Percentiles rank a stretch among this genome's conserved stretches.
phyloP scores from a whole-genome alignment of 2,329 filamentous ascomycete genomes.

The Aspergillus sp. region DNA sequence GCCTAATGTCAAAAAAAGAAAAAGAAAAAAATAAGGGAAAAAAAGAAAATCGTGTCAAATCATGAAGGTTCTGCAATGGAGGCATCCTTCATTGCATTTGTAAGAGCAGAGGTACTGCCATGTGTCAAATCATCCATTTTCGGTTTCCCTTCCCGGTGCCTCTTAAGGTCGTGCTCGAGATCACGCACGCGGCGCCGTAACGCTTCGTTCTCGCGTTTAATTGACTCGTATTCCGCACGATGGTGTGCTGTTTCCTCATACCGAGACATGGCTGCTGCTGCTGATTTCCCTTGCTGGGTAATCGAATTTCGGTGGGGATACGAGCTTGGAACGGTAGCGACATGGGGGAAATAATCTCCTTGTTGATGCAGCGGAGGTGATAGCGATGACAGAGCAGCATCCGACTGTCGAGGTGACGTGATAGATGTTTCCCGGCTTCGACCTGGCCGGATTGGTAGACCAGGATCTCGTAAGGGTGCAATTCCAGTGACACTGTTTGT shows the following conservation, averaged over 20 bases:
- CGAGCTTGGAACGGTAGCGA: too few relatives aligned
- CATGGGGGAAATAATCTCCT: conserved; percentile 17
- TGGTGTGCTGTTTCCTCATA: conserved; percentile 41
- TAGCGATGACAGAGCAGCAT: conserved; percentile 25
- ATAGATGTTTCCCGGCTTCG: conserved; percentile 41
- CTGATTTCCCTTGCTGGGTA: conserved; percentile 24
- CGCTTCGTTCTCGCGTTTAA: conserved; percentile 43
- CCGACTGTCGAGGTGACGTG: conserved; percentile 31
- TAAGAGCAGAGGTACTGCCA: conserved; percentile 1
- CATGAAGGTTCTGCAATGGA: not conserved
- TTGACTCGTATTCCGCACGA: conserved; percentile 38
- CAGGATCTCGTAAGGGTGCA: conserved; percentile 37
- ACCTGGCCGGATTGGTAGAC: conserved; percentile 20
- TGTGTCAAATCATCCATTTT: not conserved
- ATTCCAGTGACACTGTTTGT: conserved; percentile 38
- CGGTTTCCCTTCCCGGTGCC: conserved; percentile 18
- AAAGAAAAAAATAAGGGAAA: not conserved
- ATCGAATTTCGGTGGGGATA: conserved; percentile 23
- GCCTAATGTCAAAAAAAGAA: conserved; percentile 9
- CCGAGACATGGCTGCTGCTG: conserved; percentile 25
- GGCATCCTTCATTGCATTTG: not conserved
- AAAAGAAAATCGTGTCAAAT: conserved; percentile 1
- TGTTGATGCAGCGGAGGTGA: conserved; percentile 24
- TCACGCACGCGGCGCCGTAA: conserved; percentile 42
- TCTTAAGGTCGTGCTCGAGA: conserved; percentile 35